Percentiles rank a stretch among this genome's conserved stretches.
phyloP scores from a whole-genome alignment of 208 protist genomes.

The Zelonia costaricensis region DNA sequence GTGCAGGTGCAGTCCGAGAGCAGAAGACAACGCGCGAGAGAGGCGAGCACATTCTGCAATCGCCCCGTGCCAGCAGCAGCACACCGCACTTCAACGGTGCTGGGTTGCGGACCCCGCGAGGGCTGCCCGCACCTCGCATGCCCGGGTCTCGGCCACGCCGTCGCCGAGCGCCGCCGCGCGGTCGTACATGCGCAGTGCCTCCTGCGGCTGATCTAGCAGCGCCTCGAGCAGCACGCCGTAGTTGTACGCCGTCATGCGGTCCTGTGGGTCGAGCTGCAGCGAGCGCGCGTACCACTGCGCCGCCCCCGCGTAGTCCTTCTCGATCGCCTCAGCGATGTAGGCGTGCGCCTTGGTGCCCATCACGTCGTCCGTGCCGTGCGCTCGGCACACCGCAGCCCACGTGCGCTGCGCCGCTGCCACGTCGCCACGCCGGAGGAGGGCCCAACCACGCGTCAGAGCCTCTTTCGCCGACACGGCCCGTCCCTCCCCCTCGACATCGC shows the following conservation, averaged over 20 bases:
- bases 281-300: slow-evolving; percentile 58
- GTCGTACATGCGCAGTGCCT: slow-evolving; percentile 59
- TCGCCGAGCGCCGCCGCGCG: slow-evolving; percentile 57
- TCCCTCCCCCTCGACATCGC: slow-evolving; percentile 6
- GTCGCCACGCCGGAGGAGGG: slow-evolving; percentile 55
- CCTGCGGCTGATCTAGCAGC: slow-evolving; percentile 42
- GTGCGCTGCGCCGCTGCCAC: slow-evolving; percentile 40
- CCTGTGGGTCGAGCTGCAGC: slow-evolving; percentile 62
- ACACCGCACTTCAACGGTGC: too few relatives aligned
- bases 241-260: slow-evolving; percentile 82
- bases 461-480: slow-evolving; percentile 24
- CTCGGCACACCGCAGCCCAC: slow-evolving; percentile 46
- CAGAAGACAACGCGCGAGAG: too few relatives aligned
- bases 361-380: slow-evolving; percentile 34
- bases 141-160: slow-evolving; percentile 44
- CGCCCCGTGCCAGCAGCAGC: too few relatives aligned
- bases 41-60: too few relatives aligned
- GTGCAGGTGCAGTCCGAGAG: too few relatives aligned
- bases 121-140: slow-evolving; percentile 42
- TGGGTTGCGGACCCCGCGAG: not conserved
- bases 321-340: slow-evolving; percentile 69
- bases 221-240: slow-evolving; percentile 81
- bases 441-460: slow-evolving; percentile 60
- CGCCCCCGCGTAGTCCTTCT: slow-evolving; percentile 65
- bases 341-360: slow-evolving; percentile 62